Conservation (phyloP, 2,329 filamentous ascomycete species). For the Phyllosticta paracitricarpa region DNA sequence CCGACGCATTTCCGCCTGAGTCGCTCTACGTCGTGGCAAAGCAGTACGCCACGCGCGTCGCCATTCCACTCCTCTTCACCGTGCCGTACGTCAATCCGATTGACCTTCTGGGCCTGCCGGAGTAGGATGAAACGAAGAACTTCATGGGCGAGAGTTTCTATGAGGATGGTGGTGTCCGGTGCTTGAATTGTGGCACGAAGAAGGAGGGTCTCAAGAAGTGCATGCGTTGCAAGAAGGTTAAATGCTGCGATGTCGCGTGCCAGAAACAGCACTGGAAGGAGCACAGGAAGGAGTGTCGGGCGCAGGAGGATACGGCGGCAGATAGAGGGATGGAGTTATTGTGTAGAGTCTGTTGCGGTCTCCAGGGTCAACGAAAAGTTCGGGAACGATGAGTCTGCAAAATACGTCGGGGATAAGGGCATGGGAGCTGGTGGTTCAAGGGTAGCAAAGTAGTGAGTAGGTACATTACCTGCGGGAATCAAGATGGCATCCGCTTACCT, state of each 20-base stretch:
- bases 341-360: too few species aligned
- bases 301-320: not conserved
- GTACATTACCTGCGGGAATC: too few species aligned
- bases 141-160: not conserved
- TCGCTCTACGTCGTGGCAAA: not conserved
- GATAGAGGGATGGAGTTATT: not conserved
- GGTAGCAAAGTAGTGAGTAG: too few species aligned
- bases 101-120: not conserved
- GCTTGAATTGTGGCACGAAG: not conserved
- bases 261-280: not conserved
- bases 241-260: not conserved
- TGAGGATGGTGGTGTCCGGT: not conserved
- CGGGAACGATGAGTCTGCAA: too few species aligned
- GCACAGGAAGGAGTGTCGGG: not conserved
- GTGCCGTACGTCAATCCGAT: not conserved
- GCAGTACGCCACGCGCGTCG: not conserved
- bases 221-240: not conserved
- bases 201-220: not conserved
- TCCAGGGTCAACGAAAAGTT: too few species aligned
- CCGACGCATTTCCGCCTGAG: conserved; percentile 15
- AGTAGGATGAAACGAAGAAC: not conserved
- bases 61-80: not conserved
- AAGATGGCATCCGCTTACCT: too few species aligned
- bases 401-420: too few species aligned
- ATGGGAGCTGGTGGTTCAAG: too few species aligned